These are phyloP conservation scores for Viridothelium virens DNA, from an alignment of 495 filamentous ascomycete genomes.

Conservation along the genomic window DNA sequence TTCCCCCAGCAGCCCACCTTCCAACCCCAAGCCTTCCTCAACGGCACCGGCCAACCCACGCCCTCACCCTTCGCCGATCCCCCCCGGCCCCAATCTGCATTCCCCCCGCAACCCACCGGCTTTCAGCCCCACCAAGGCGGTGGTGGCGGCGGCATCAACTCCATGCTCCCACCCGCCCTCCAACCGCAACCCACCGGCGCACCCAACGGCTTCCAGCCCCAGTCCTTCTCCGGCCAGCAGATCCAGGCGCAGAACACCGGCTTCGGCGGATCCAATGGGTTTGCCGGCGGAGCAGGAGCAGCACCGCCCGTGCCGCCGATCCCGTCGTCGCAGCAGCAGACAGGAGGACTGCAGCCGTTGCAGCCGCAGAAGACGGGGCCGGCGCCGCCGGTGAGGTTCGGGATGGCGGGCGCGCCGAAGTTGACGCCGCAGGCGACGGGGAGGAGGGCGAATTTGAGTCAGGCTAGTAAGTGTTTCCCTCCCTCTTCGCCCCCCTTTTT, in stretches of 20 bases:
- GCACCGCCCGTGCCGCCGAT: constrained; percentile 37
- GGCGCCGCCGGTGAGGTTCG: constrained; percentile 83
- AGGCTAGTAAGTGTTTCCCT: constrained; percentile 77
- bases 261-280: neutral
- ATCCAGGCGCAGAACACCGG: constrained; percentile 33
- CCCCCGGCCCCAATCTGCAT: constrained; percentile 5
- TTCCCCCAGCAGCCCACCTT: constrained; percentile 21
- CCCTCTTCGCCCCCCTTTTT: neutral
- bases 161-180: constrained; percentile 16
- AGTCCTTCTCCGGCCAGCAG: constrained; percentile 46
- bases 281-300: constrained; percentile 4
- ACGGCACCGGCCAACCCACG: constrained; percentile 35
- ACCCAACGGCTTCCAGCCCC: constrained; percentile 21
- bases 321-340: constrained; percentile 22
- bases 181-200: constrained; percentile 39
- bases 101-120: constrained; percentile 18
- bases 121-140: constrained; percentile 25
- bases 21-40: constrained; percentile 12
- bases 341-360: constrained; percentile 48
- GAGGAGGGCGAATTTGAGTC: constrained; percentile 74
- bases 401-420: constrained; percentile 66
- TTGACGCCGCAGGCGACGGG: constrained; percentile 85
- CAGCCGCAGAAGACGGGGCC: constrained; percentile 88
- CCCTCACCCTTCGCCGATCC: constrained; percentile 34
- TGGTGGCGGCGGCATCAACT: constrained; percentile 8